Evolutionary conservation across 768 basidiomycete species (phyloP), one percentile per base, ranked within the genome.

Genomic region (Dioszegia crocea): DNA sequence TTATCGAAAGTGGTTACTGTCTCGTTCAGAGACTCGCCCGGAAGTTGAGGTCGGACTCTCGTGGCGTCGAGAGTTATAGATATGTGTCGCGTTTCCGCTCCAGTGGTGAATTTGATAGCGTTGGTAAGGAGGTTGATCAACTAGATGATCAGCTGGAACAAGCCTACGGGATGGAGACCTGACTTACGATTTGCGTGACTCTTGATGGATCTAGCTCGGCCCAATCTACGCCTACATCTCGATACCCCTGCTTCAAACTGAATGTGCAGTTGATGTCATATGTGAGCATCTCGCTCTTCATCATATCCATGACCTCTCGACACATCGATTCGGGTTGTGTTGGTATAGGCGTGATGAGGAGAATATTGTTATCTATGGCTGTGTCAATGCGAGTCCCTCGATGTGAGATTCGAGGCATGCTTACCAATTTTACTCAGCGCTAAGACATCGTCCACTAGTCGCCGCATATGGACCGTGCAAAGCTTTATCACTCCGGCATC

Each of bases 31-130:
- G 31, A 30, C 5, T 39, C 29, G 14, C n/a, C 38, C 19, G 29
- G 56, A 53, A 17, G 57, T 43, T 23, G 60, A 49, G 48, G 47
- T 3, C 0, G 64, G 61, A 14, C 54, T 62, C 1, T 58, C 38
- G 54, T 47, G n/a, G 63, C 63, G 27, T 73, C 66, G 21, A 70
- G 57, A 11, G 53, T 44, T 52, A 70, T 31, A 14, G 33, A 6
- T 6, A 33, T 33, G 33, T 6, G 8, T 33, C 33, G 6, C 33
- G 8, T 6, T 6, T 33, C 33, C 8, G 33, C 33, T 6, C 8
- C 33, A 6, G 33, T 33, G 14, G 33, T 33, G 14, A 33, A 33
- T 14, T 33, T 33, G 33, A 33, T 33, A 14, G 33, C 33, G 14
- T 33, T 33, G 6, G 14, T 14, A 14, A 33, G 33, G 6, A 33